These are phyloP conservation scores for Panellus pusillus DNA, from an alignment of 768 basidiomycete genomes.

Conservation along the genomic window DNA sequence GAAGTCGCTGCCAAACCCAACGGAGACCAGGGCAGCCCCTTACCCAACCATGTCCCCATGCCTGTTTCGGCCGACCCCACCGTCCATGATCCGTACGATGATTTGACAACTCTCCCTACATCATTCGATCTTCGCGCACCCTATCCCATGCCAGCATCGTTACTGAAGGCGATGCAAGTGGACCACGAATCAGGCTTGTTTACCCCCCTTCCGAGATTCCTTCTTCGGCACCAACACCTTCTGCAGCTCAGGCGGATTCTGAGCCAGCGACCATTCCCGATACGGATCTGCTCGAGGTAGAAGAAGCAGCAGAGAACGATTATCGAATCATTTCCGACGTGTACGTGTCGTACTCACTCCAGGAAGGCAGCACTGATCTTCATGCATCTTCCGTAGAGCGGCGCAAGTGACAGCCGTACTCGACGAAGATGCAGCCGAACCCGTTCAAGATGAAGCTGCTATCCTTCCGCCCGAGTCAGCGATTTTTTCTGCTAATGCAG, in stretches of 20 bases:
- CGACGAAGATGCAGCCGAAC: background rate
- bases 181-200: constrained; percentile 36
- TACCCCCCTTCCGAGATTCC: constrained; percentile 30
- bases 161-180: constrained; percentile 24
- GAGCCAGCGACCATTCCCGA: background rate
- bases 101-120: constrained; percentile 14
- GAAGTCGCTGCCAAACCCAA: background rate
- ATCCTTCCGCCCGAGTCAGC: background rate
- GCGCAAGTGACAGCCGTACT: background rate
- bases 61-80: constrained; percentile 42
- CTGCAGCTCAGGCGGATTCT: background rate
- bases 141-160: constrained; percentile 19
- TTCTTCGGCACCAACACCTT: constrained; percentile 10
- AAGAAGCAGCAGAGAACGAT: background rate
- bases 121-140: constrained; percentile 25
- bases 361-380: no score
- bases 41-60: constrained; percentile 30
- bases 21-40: constrained; percentile 1
- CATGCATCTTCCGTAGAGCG: no score
- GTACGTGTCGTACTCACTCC: no score
- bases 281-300: background rate
- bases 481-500: background rate
- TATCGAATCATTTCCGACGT: no score
- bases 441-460: no score
- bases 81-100: constrained; percentile 36